These are phyloP conservation scores for Candida succiphila DNA, from an alignment of 805 yeast genomes.

Conservation along the genomic window DNA sequence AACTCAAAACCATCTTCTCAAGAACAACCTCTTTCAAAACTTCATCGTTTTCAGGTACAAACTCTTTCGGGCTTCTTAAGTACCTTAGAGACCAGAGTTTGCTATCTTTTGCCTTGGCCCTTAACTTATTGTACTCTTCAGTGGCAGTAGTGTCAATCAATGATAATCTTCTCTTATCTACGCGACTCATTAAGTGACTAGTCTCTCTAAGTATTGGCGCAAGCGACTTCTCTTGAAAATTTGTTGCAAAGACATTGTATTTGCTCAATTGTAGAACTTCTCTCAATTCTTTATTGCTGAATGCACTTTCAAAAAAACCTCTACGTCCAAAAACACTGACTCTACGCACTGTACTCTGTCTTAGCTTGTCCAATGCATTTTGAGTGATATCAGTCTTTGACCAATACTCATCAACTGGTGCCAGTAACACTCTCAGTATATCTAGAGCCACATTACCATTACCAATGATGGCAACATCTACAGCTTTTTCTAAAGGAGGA, in stretches of 20 bases:
- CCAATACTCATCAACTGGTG: constrained; percentile 45
- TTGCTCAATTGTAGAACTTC: constrained; percentile 59
- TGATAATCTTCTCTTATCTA: constrained; percentile 55
- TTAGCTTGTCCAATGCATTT: constrained; percentile 46
- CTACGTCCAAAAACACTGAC: constrained; percentile 79
- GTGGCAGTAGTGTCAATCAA: constrained; percentile 42
- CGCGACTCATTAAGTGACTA: constrained; percentile 32
- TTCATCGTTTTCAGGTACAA: constrained; percentile 28
- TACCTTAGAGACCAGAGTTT: constrained; percentile 63
- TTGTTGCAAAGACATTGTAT: constrained; percentile 37
- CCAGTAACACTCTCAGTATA: constrained; percentile 69
- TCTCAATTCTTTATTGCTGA: constrained; percentile 85
- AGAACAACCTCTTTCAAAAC: constrained; percentile 38
- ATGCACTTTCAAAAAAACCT: constrained; percentile 78
- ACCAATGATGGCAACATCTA: constrained; percentile 76
- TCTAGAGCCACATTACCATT: constrained; percentile 96
- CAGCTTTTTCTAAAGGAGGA: constrained; percentile 53
- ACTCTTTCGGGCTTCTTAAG: constrained; percentile 51
- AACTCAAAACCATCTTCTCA: constrained; percentile 32
- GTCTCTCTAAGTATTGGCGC: constrained; percentile 18
- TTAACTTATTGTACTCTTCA: constrained; percentile 2
- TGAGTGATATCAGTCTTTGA: constrained; percentile 61
- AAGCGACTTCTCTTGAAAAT: constrained; percentile 30
- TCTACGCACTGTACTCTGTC: constrained; percentile 41
- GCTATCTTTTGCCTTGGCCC: constrained; percentile 1